Evolutionary conservation across 306 rosid species (phyloP).

Genomic region (Pyrus betulifolia): DNA sequence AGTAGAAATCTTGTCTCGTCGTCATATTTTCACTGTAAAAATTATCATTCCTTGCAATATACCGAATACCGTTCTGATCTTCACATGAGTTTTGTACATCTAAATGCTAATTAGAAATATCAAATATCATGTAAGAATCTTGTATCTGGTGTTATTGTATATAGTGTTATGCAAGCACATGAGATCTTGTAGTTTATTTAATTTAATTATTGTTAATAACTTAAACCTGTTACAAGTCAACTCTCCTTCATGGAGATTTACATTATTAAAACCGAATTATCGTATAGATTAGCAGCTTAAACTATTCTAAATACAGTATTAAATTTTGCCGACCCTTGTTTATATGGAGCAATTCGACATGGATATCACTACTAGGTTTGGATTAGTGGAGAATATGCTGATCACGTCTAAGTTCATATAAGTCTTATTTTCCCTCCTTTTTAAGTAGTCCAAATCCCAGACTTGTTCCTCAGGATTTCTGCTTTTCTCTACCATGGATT

Average conservation of each 20-base stretch:
- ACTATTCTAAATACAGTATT: neutral
- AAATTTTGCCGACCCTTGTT: neutral
- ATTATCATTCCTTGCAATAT: conserved; percentile 15
- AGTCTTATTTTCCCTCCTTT: conserved; percentile 1
- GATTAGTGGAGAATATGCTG: conserved; percentile 22
- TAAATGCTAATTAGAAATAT: neutral
- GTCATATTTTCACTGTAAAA: conserved; percentile 16
- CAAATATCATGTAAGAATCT: neutral
- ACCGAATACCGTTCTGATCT: neutral
- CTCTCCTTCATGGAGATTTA: neutral
- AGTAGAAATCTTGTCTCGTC: conserved; percentile 29
- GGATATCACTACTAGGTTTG: conserved; percentile 33
- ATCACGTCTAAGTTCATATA: conserved; percentile 13
- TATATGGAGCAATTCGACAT: conserved; percentile 8
- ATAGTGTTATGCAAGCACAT: conserved; percentile 33
- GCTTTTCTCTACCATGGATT: conserved; percentile 12
- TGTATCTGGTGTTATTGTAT: conserved; percentile 12
- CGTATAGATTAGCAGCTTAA: neutral
- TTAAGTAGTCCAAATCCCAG: conserved; percentile 16
- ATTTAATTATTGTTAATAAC: neutral
- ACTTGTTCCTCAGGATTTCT: conserved; percentile 13
- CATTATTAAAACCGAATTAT: neutral
- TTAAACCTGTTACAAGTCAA: conserved; percentile 15
- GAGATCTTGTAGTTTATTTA: neutral
- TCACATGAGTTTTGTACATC: conserved; percentile 14